These are phyloP conservation scores for Auriscalpium orientale DNA, from an alignment of 768 basidiomycete species.

Conservation along the genomic window DNA sequence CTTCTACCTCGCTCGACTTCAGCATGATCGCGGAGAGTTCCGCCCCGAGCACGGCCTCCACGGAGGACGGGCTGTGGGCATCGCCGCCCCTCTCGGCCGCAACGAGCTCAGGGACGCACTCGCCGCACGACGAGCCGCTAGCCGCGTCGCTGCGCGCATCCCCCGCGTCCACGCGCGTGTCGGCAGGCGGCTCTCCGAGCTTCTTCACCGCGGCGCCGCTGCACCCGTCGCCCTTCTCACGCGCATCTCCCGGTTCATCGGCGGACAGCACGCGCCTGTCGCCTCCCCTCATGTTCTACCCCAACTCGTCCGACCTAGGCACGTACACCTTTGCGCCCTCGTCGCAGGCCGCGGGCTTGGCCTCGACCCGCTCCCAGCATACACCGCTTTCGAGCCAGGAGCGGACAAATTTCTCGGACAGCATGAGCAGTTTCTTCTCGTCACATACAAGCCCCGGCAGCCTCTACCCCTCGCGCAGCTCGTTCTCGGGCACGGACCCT, in stretches of 20 bases:
- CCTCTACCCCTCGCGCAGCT: constrained; percentile 7
- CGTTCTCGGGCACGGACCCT: constrained; percentile 8
- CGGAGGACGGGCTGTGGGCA: constrained; percentile 14
- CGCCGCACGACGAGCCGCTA: constrained; percentile 3
- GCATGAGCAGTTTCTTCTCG: constrained; percentile 4
- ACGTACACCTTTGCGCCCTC: constrained; percentile 12
- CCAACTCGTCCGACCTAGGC: constrained; percentile 7
- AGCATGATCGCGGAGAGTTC: constrained; percentile 4
- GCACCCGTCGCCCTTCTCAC: constrained; percentile 7
- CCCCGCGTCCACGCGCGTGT: constrained; percentile 10
- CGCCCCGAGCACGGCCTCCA: constrained; percentile 8
- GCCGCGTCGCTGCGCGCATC: constrained; percentile 7
- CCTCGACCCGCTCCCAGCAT: constrained; percentile 1
- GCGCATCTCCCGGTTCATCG: constrained; percentile 4
- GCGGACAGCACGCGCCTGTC: constrained; percentile 3
- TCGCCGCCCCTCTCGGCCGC: constrained; percentile 11
- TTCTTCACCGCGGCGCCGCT: constrained; percentile 11
- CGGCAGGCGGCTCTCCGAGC: constrained; percentile 9
- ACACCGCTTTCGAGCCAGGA: not conserved
- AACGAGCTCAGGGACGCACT: constrained; percentile 11
- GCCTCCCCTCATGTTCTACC: constrained; percentile 9
- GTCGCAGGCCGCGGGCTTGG: not conserved
- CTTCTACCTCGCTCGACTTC: constrained; percentile 1
- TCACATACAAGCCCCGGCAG: constrained; percentile 2
- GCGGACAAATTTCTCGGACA: not conserved